Percentiles rank a stretch among this genome's conserved stretches.
Conservation (phyloP, 345 rosid species). For the Citrus maxima region DNA sequence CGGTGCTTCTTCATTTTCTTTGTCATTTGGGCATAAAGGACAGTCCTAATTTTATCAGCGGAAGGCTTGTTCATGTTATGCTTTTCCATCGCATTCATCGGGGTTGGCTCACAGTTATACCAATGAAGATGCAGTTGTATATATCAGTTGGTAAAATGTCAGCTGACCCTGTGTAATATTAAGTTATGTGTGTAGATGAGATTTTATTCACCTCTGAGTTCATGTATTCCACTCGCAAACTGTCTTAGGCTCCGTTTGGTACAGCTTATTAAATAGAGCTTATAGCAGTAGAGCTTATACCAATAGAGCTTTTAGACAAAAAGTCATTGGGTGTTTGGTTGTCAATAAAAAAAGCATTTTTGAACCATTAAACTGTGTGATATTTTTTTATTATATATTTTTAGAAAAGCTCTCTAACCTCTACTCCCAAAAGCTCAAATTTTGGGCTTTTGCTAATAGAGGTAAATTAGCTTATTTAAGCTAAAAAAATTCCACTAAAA, state of each 20-base stretch:
- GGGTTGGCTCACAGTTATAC: not conserved
- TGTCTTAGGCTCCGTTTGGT: not conserved
- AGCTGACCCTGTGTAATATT: not conserved
- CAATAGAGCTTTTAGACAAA: too few relatives aligned
- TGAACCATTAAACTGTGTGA: too few relatives aligned
- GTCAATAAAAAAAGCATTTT: too few relatives aligned
- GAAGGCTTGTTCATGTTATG: not conserved
- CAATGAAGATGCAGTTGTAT: not conserved
- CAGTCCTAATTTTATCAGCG: not conserved
- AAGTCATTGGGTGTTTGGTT: too few relatives aligned
- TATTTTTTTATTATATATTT: too few relatives aligned
- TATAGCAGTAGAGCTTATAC: too few relatives aligned
- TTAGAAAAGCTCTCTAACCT: too few relatives aligned
- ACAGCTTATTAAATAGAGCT: too few relatives aligned
- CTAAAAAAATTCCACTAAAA: too few relatives aligned
- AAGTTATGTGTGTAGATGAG: not conserved
- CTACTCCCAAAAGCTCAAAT: too few relatives aligned
- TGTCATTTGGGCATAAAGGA: not conserved
- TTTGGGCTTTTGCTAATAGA: too few relatives aligned
- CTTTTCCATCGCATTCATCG: not conserved
- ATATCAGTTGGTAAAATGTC: not conserved
- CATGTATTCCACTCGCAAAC: not conserved
- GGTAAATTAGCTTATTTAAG: too few relatives aligned
- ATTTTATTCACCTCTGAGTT: not conserved
- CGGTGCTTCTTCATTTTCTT: slow-evolving; percentile 3